Evolutionary conservation across 257 asterid genomes (phyloP), one percentile per base, ranked within the genome.

Genomic region (Asclepias syriaca): DNA sequence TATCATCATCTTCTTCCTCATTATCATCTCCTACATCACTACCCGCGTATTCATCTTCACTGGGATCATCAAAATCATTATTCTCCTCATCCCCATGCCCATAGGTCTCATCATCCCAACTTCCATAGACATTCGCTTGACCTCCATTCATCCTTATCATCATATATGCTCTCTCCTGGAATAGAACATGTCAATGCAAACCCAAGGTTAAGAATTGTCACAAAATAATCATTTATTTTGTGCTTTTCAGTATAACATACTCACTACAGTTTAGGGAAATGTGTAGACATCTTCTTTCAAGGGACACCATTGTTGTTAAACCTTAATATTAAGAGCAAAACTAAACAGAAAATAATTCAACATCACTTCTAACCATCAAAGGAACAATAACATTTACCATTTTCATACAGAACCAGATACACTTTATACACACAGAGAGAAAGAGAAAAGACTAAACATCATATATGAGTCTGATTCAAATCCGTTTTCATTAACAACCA

Each of bases 111-210:
- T 82, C 84, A 58, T 85, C 95, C 96, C 96, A 91, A 74, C 93
- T 86, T 75, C 94, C 95, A 74, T 83, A 89, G 77, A 86, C 90
- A 84, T 81, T 85, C 54, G 77, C 85, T 22, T 73, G 83, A 40
- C 83, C 87, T 50, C 80, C 87, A 70, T 86, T 84, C 93, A 88
- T 89, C 68, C 87, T 85, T 82, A 94, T 79, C 97, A 91, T 89
- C 97, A 89, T 84, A 78, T 91, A 91, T 65, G 97, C 99, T 78
- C 97, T 87, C 83, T 94, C 99, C 98, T 91, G 75, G 69, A 71
- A 71, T 77, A 78, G 13, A 63, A 37, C 9, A 53, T 22, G 64
- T 6, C 45, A 74, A 74, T 34, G 16, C 11, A 61, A 1, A 61
- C 66, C 12, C 18, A 50, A 50, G 56, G 15, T 50, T n/a, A 32